Base-by-base conservation (phyloP, 768 basidiomycete genomes). In the Porpolomopsis calyptriformis region DNA sequence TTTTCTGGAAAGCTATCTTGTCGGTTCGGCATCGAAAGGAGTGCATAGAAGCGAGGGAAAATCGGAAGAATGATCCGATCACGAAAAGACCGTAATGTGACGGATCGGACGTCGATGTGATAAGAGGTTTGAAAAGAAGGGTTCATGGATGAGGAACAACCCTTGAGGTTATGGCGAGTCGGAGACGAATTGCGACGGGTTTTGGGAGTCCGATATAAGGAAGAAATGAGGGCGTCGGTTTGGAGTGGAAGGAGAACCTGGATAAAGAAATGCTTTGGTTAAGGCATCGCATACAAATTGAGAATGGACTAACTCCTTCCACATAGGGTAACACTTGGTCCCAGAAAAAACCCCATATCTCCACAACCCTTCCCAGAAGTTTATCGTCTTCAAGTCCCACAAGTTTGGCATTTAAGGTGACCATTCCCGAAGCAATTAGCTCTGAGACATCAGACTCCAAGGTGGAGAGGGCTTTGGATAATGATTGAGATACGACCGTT, bases 261-360 rank as follows among this genome's bases (percentile, higher is more conserved):
- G 22, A 27, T 9, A 14, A 3, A 29, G 24, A 38, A 12, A 11
- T 35, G n/a, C 52, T 47, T 66, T 61, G 20, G 60, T 68, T 55
- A 61, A 31, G 7, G 29, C 7, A 31, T 31, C 7, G 64, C 19
- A 67, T 45, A 67, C 56, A 43, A 67, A 64, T 65, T 67, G 47
- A 2, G 11, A 26, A 25, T 24, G 33, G 2, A 71, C 80, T 58
- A 55, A 90, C 87, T 45, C 86, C 88, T 72, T 91, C 88, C 26
- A 90, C 69, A 57, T 91, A 92, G 6, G 88, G 84, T 5, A 92
- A 66, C 22, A 91, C 80, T 49, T 86, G 80, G 54, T 85, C 85
- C 84, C 87, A 94, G 64, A 96, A 96, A 69, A 94, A 93, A 11
- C 74, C 77, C 91, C 92, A 97, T 14, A 86, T 72, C 54, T 93